Conservation (phyloP, 345 rosid genomes). For the Sonneratia alba region DNA sequence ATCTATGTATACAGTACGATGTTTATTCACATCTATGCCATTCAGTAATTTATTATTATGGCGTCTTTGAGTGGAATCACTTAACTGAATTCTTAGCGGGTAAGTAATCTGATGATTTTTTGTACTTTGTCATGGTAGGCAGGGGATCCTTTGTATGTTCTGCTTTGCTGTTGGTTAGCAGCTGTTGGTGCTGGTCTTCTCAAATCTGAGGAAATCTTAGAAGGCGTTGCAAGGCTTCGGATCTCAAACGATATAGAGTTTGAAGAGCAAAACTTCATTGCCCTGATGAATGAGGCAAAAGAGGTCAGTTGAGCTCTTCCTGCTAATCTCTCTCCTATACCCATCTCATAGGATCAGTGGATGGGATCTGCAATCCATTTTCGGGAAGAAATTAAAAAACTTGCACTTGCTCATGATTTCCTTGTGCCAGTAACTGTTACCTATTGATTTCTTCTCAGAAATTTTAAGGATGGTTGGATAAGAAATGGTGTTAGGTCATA, state of each 20-base stretch:
- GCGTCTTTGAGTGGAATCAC: neutral
- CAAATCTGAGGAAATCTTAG: constrained; percentile 86
- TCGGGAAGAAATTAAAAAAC: neutral
- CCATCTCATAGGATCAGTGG: neutral
- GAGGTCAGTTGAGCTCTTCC: constrained; percentile 39
- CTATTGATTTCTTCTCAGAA: neutral
- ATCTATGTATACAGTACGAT: neutral
- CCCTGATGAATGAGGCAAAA: constrained; percentile 72
- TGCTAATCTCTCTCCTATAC: neutral
- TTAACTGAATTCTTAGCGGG: neutral
- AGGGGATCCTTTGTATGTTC: constrained; percentile 89
- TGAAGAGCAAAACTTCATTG: constrained; percentile 80
- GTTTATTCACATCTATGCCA: neutral
- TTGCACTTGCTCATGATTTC: neutral
- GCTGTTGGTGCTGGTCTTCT: constrained; percentile 95
- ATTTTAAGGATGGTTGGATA: neutral
- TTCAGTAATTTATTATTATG: neutral
- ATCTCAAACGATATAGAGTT: constrained; percentile 79
- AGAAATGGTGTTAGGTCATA: neutral
- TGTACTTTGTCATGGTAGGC: constrained; percentile 39
- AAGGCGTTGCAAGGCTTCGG: constrained; percentile 71
- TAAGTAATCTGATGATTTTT: neutral
- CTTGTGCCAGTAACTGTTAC: neutral
- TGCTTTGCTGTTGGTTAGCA: constrained; percentile 86
- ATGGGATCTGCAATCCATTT: neutral